A percentile compares a stretch with the other conserved stretches of the same genome.
These are phyloP conservation scores for Thamnidium elegans DNA, from an alignment of 192 early-diverging fungal genomes.

Conservation along the genomic window DNA sequence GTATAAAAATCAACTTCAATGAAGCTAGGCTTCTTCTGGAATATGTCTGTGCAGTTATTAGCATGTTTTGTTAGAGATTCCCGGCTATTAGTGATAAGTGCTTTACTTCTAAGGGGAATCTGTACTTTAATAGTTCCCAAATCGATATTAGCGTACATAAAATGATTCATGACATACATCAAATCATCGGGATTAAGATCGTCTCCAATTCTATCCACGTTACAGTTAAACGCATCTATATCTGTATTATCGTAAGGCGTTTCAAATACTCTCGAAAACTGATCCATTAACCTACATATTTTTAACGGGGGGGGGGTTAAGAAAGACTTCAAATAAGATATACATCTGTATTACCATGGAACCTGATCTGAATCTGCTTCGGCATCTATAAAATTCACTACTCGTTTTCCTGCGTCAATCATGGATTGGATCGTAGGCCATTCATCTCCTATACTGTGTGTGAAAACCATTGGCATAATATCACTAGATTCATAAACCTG, in stretches of 20 bases:
- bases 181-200: conserved; percentile 16
- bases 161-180: conserved; percentile 72
- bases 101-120: conserved; percentile 43
- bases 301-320: neutral
- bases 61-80: conserved; percentile 50
- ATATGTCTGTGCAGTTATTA: conserved; percentile 43
- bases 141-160: conserved; percentile 48
- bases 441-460: conserved; percentile 33
- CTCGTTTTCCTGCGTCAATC: conserved; percentile 58
- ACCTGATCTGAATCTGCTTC: conserved; percentile 46
- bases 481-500: conserved; percentile 8
- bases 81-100: conserved; percentile 46
- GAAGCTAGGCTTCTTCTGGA: conserved; percentile 58
- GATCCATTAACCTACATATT: conserved; percentile 49
- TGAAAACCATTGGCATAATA: conserved; percentile 22
- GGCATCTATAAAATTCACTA: conserved; percentile 60
- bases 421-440: conserved; percentile 71
- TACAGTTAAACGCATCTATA: conserved; percentile 47
- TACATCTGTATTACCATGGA: conserved; percentile 49
- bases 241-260: conserved; percentile 56
- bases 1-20: conserved; percentile 72
- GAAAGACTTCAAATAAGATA: too few species aligned
- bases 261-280: conserved; percentile 61
- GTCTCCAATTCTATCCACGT: conserved; percentile 46
- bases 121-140: conserved; percentile 33